Evolutionary conservation across 805 yeast genomes (phyloP).

Genomic region (Wickerhamiella sergipiensis): DNA sequence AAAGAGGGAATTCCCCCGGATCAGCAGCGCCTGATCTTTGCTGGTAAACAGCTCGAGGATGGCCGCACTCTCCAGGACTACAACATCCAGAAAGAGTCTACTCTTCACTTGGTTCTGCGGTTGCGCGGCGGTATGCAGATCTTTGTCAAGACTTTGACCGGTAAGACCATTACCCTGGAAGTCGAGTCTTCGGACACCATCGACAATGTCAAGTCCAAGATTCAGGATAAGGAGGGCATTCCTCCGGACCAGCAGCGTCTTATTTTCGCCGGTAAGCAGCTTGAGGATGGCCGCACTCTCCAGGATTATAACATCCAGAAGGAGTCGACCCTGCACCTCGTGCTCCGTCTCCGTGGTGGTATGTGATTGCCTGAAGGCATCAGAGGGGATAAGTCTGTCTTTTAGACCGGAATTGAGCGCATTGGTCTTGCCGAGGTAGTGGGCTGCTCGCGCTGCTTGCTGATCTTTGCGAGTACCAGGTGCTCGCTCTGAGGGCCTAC

Average conservation of each 20-base stretch:
- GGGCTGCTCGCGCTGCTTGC: background rate
- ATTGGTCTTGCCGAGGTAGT: too few relatives aligned
- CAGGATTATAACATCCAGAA: slow-evolving; percentile 91
- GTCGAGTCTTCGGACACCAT: slow-evolving; percentile 90
- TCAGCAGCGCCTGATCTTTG: slow-evolving; percentile 88
- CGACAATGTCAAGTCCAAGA: slow-evolving; percentile 86
- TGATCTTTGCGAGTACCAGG: background rate
- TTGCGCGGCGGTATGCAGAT: slow-evolving; percentile 65
- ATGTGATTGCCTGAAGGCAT: slow-evolving; percentile 49
- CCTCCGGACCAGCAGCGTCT: slow-evolving; percentile 95
- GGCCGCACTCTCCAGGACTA: slow-evolving; percentile 88
- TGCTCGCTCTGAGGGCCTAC: background rate
- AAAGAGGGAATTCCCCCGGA: slow-evolving; percentile 95
- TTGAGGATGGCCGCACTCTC: slow-evolving; percentile 87
- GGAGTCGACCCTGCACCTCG: slow-evolving; percentile 76
- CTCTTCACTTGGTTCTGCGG: slow-evolving; percentile 70
- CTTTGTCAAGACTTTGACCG: slow-evolving; percentile 83
- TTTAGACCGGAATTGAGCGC: background rate
- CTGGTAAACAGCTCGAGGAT: slow-evolving; percentile 91
- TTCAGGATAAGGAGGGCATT: slow-evolving; percentile 90
- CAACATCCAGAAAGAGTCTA: slow-evolving; percentile 90
- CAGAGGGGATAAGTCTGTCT: slow-evolving; percentile 37
- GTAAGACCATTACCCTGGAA: slow-evolving; percentile 81
- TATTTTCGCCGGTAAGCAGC: slow-evolving; percentile 90
- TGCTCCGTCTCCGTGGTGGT: slow-evolving; percentile 78